A percentile compares a stretch with the other conserved stretches of the same genome.
phyloP scores from a whole-genome alignment of 2,329 filamentous ascomycete genomes.

The Talaromyces marneffei region DNA sequence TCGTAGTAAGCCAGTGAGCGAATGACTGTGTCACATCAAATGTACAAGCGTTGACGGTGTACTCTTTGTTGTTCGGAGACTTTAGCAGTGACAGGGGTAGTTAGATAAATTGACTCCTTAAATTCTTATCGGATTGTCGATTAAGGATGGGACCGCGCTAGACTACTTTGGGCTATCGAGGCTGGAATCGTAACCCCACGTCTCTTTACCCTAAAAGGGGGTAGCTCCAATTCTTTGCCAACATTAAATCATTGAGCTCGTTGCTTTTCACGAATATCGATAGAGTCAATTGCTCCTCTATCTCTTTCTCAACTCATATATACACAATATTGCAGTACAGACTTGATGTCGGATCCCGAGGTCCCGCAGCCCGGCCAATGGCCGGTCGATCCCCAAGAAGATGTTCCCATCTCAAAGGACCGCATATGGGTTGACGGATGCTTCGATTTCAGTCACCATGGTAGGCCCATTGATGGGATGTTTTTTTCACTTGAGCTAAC shows the following conservation, averaged over 20 bases:
- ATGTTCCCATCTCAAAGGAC: slow-evolving; percentile 54
- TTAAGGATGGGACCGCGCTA: not conserved
- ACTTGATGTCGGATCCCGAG: slow-evolving; percentile 19
- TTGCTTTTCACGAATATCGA: not conserved
- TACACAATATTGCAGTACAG: not conserved
- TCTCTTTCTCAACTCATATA: not conserved
- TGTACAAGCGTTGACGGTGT: not conserved
- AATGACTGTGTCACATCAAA: not conserved
- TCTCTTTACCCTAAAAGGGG: slow-evolving; percentile 8
- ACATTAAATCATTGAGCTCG: not conserved
- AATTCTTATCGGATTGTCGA: not conserved
- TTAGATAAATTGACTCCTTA: slow-evolving; percentile 1
- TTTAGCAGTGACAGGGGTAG: not conserved
- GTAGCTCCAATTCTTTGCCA: not conserved
- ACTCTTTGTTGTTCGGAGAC: not conserved
- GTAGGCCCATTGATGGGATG: slow-evolving; percentile 41
- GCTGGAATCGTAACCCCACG: slow-evolving; percentile 1
- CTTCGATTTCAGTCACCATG: slow-evolving; percentile 98
- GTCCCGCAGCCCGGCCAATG: slow-evolving; percentile 53
- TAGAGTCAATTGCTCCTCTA: not conserved
- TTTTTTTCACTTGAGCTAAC: slow-evolving; percentile 8
- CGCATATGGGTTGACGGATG: slow-evolving; percentile 98
- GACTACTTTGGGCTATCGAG: not conserved
- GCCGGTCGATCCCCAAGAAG: slow-evolving; percentile 61
- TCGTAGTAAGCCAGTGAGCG: not conserved